A percentile compares a stretch with the other conserved stretches of the same genome.
Conservation (phyloP, 177 flowering plant genomes). For the Vitis hybrid region DNA sequence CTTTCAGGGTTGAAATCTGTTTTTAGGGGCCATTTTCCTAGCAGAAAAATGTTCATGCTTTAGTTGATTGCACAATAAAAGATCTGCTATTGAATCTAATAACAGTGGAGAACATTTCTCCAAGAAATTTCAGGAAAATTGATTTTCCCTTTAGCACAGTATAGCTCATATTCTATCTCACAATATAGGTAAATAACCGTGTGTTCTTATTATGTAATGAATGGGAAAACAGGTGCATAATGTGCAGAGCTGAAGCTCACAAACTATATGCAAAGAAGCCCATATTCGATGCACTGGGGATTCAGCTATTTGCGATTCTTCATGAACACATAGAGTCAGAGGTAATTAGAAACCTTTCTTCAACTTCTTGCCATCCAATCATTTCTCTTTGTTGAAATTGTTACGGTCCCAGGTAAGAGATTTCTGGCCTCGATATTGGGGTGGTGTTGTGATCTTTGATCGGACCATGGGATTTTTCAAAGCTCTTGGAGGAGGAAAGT, state of each 20-base stretch:
- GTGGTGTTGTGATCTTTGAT: constrained; percentile 60
- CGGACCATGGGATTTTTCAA: constrained; percentile 60
- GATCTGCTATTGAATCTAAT: too few relatives aligned
- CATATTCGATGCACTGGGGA: constrained; percentile 69
- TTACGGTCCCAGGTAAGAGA: constrained; percentile 50
- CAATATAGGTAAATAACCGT: too few relatives aligned
- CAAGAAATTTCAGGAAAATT: too few relatives aligned
- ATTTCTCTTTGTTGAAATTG: not conserved
- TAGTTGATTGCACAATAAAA: too few relatives aligned
- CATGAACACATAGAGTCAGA: constrained; percentile 73
- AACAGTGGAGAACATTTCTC: too few relatives aligned
- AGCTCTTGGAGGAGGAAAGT: constrained; percentile 76
- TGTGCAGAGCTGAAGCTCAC: constrained; percentile 88
- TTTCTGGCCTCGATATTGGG: constrained; percentile 90
- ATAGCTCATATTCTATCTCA: too few relatives aligned
- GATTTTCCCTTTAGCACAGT: too few relatives aligned
- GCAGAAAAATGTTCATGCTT: too few relatives aligned
- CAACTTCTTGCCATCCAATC: not conserved
- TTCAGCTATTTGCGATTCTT: constrained; percentile 65
- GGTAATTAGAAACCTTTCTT: constrained; percentile 28
- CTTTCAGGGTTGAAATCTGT: not conserved
- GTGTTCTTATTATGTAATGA: not conserved
- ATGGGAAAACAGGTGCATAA: constrained; percentile 65
- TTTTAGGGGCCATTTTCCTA: too few relatives aligned
- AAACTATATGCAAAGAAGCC: constrained; percentile 70